phyloP scores from a whole-genome alignment of 2,329 filamentous ascomycete species.

The Cordyceps farinosa region DNA sequence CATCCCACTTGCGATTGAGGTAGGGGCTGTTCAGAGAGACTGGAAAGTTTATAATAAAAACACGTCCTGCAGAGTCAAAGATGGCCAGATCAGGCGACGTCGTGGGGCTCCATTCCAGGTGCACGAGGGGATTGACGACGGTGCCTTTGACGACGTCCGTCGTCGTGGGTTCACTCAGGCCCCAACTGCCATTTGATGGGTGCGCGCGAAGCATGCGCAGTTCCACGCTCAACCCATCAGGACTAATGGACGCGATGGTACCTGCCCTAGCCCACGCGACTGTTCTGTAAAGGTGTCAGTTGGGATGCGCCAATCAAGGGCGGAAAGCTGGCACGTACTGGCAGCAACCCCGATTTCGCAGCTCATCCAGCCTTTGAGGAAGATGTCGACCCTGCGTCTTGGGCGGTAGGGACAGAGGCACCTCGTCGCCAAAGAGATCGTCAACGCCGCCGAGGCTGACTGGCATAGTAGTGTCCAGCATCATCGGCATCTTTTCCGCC shows the following conservation, averaged over 20 bases:
- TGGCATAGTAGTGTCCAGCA: slow-evolving; percentile 42
- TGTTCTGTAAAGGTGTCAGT: slow-evolving; percentile 48
- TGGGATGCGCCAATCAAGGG: neutral
- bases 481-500: slow-evolving; percentile 42
- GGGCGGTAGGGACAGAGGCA: slow-evolving; percentile 54
- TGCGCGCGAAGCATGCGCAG: slow-evolving; percentile 69
- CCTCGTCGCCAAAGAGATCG: slow-evolving; percentile 72
- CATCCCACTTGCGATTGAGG: slow-evolving; percentile 56
- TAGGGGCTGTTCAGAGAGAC: slow-evolving; percentile 71
- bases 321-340: slow-evolving; percentile 56
- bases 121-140: slow-evolving; percentile 66
- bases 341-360: slow-evolving; percentile 72
- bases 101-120: slow-evolving; percentile 75
- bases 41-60: slow-evolving; percentile 69
- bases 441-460: slow-evolving; percentile 60
- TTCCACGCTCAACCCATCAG: slow-evolving; percentile 67
- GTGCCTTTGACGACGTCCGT: slow-evolving; percentile 58
- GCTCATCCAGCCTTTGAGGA: slow-evolving; percentile 69
- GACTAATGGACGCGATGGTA: slow-evolving; percentile 75
- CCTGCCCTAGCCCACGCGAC: slow-evolving; percentile 87
- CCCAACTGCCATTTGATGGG: slow-evolving; percentile 69
- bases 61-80: slow-evolving; percentile 73
- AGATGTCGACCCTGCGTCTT: slow-evolving; percentile 54
- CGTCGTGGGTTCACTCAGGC: slow-evolving; percentile 66
- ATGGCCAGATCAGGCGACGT: slow-evolving; percentile 76